phyloP scores from a whole-genome alignment of 768 basidiomycete genomes.

The Austroboletus eburneus region DNA sequence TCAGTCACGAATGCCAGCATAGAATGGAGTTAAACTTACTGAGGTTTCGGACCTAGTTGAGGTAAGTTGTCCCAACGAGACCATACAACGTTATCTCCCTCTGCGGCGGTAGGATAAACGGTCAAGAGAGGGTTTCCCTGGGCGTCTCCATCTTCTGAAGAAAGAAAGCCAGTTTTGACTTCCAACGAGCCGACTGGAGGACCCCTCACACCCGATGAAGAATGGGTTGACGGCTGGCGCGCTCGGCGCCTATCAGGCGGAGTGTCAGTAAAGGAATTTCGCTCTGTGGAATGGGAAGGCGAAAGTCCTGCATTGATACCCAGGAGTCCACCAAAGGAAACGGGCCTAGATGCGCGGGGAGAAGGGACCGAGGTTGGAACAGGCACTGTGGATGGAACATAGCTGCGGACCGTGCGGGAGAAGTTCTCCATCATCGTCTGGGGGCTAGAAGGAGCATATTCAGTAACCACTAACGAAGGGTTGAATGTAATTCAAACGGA shows the following conservation, averaged over 20 bases:
- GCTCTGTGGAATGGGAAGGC: constrained; percentile 5
- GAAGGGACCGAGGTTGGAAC: constrained; percentile 46
- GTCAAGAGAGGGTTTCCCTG: constrained; percentile 15
- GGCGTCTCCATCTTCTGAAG: constrained; percentile 23
- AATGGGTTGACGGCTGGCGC: constrained; percentile 8
- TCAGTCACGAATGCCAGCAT: not conserved
- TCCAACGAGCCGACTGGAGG: constrained; percentile 14
- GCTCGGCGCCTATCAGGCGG: constrained; percentile 9
- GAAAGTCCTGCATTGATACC: constrained; percentile 20
- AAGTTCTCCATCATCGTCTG: constrained; percentile 49
- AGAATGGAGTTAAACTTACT: constrained; percentile 10
- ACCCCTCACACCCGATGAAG: constrained; percentile 4
- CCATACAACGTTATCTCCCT: constrained; percentile 32
- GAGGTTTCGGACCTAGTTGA: constrained; percentile 14
- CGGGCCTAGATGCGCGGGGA: constrained; percentile 45
- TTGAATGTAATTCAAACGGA: not conserved
- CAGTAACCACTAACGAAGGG: constrained; percentile 7
- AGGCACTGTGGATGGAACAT: constrained; percentile 50
- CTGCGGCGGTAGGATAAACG: constrained; percentile 28
- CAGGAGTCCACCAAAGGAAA: constrained; percentile 45
- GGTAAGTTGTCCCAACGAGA: constrained; percentile 30
- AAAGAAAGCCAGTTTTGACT: constrained; percentile 6
- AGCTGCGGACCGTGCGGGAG: constrained; percentile 50
- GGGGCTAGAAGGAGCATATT: constrained; percentile 32
- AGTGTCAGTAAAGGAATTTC: constrained; percentile 7